These are phyloP conservation scores for Pugionium dolabratum DNA, from an alignment of 345 rosid species.

Conservation along the genomic window DNA sequence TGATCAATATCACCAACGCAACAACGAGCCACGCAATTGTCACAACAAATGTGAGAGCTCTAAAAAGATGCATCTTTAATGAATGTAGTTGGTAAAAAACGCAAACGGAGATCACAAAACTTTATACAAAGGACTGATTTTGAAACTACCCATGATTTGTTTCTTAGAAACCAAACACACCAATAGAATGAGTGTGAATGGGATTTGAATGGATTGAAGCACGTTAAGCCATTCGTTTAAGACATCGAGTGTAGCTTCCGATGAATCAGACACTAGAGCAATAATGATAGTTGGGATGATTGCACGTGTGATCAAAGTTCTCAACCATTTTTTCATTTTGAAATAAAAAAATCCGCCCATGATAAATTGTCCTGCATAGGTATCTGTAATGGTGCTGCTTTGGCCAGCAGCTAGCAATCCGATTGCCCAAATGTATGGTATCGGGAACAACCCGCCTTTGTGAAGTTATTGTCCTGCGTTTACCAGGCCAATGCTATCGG, in stretches of 20 bases:
- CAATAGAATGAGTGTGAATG: slow-evolving; percentile 87
- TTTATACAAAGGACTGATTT: slow-evolving; percentile 68
- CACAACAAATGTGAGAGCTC: slow-evolving; percentile 32
- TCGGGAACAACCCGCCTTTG: slow-evolving; percentile 87
- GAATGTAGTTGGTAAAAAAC: not conserved
- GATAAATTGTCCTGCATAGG: slow-evolving; percentile 93
- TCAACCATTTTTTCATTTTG: slow-evolving; percentile 87
- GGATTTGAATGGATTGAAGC: slow-evolving; percentile 85
- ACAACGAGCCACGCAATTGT: slow-evolving; percentile 78
- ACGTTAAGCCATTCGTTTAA: slow-evolving; percentile 92
- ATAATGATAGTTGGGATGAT: slow-evolving; percentile 81
- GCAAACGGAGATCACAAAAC: slow-evolving; percentile 43
- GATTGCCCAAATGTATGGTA: slow-evolving; percentile 87
- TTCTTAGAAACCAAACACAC: slow-evolving; percentile 83
- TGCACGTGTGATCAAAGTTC: slow-evolving; percentile 90
- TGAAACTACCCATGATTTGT: slow-evolving; percentile 80
- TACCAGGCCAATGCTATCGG: slow-evolving; percentile 73
- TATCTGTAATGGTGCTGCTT: slow-evolving; percentile 92
- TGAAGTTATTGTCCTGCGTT: slow-evolving; percentile 90
- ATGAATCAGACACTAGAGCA: slow-evolving; percentile 74
- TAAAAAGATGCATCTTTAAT: not conserved
- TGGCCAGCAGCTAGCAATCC: slow-evolving; percentile 95
- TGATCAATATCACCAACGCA: slow-evolving; percentile 75
- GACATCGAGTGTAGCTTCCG: slow-evolving; percentile 66
- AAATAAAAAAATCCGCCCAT: slow-evolving; percentile 94